Evolutionary conservation across 805 yeast species (phyloP).

Genomic region (Priceomyces castillae): DNA sequence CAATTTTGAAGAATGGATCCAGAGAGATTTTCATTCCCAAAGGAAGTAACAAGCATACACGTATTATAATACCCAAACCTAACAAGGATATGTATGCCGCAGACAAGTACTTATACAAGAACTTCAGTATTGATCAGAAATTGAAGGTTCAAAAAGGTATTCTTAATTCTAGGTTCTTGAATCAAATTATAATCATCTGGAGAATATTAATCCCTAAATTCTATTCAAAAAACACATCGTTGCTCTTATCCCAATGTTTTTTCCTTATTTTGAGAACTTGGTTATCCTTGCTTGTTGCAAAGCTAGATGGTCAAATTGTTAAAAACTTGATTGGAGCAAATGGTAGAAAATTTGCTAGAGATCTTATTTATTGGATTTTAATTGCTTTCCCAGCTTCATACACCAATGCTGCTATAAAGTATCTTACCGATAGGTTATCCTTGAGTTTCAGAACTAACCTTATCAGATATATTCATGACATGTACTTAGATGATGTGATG

Average conservation of each 20-base stretch:
- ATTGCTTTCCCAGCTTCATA: slow-evolving; percentile 93
- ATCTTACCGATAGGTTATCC: slow-evolving; percentile 70
- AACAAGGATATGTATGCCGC: slow-evolving; percentile 52
- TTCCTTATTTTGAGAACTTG: slow-evolving; percentile 81
- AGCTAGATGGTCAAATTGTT: slow-evolving; percentile 88
- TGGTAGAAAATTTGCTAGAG: slow-evolving; percentile 69
- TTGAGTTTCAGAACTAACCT: slow-evolving; percentile 82
- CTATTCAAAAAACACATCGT: slow-evolving; percentile 61
- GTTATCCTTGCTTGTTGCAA: slow-evolving; percentile 80
- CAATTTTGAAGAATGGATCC: slow-evolving; percentile 43
- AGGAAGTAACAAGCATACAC: slow-evolving; percentile 34
- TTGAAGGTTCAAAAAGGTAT: slow-evolving; percentile 28
- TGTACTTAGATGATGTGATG: slow-evolving; percentile 76
- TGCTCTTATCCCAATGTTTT: slow-evolving; percentile 66
- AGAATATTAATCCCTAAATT: slow-evolving; percentile 76
- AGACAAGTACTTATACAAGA: slow-evolving; percentile 52
- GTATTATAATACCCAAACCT: slow-evolving; percentile 47
- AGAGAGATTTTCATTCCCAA: slow-evolving; percentile 49
- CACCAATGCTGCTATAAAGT: slow-evolving; percentile 86
- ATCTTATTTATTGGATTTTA: slow-evolving; percentile 80
- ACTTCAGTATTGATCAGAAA: slow-evolving; percentile 36
- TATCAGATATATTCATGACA: slow-evolving; percentile 83
- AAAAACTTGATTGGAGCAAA: slow-evolving; percentile 82
- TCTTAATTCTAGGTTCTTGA: slow-evolving; percentile 61
- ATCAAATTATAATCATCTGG: slow-evolving; percentile 75